These are phyloP conservation scores for Backusella tarrabulga DNA, from an alignment of 192 early-diverging fungal genomes.

Conservation along the genomic window DNA sequence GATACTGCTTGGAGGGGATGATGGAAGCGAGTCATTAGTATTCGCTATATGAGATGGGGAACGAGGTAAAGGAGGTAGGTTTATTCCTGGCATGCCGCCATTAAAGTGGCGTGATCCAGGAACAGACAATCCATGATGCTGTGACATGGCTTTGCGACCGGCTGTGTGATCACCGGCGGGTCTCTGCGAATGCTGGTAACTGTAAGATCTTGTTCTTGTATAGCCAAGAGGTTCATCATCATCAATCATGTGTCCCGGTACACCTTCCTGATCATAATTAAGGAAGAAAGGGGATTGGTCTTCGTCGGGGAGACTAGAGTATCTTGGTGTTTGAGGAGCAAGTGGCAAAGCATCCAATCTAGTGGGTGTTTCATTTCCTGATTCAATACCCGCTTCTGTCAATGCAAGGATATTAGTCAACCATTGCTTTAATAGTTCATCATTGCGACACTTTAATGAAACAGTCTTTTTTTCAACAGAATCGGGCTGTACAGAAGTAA, in stretches of 20 bases:
- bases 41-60: constrained; percentile 5
- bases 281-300: constrained; percentile 29
- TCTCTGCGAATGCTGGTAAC: constrained; percentile 10
- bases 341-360: background rate
- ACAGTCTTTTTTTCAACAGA: constrained; percentile 76
- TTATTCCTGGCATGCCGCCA: background rate
- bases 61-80: constrained; percentile 31
- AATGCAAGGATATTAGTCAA: constrained; percentile 11
- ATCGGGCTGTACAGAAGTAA: constrained; percentile 85
- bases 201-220: background rate
- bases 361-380: background rate
- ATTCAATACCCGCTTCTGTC: background rate
- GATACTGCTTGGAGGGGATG: constrained; percentile 44
- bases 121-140: background rate
- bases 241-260: constrained; percentile 12
- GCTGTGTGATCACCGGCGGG: background rate
- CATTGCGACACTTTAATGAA: constrained; percentile 83
- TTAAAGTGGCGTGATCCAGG: background rate
- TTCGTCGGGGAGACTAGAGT: constrained; percentile 8
- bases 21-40: constrained; percentile 33
- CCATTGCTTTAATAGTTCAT: constrained; percentile 92
- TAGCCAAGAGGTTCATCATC: constrained; percentile 29
- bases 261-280: constrained; percentile 39
- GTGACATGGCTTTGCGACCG: background rate
- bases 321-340: constrained; percentile 20